Evolutionary conservation across 495 filamentous ascomycete species (phyloP), one percentile per base, ranked within the genome.

Genomic region (Aspergillus asperescens): DNA sequence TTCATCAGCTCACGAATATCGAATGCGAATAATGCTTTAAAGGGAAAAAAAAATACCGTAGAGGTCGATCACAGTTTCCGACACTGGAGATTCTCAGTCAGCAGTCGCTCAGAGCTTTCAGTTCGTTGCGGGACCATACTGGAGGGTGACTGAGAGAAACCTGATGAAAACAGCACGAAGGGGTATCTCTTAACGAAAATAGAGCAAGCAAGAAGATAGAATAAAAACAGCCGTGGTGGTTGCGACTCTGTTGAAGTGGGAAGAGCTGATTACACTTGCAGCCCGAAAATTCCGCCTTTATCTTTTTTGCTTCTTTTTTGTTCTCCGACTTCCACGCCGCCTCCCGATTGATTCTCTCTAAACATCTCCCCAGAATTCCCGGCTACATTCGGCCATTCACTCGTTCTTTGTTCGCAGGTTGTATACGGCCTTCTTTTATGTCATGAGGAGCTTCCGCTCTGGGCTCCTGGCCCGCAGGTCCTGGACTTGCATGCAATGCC

Each of bases 401-500:
- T 35, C 8, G 13, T 27, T 15, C 24, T 16, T 32, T 28, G 18
- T 34, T 15, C 13, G 29, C 38, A 27, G n/a, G n/a, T n/a, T n/a
- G n/a, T n/a, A n/a, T n/a, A n/a, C n/a, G n/a, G n/a, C n/a, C n/a
- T n/a, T 22, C 12, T 15, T 32, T 31, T 28, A 39, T 34, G 52
- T 54, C 18, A 71, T 71, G 66, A 66, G 65, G 24, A 62, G 53
- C 28, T 48, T 60, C 20, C 49, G 44, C 15, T 20, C 51, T 16
- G 52, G 62, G 40, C 62, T 73, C 18, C 54, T 64, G n/a, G 59
- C 64, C 48, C 69, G 68, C 39, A 64, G 63, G 10, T 64, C 68
- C 16, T 77, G 73, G 73, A 66, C 64, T 22, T 78, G 68, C 49
- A 57, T 62, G 25, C 65, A 67, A 55, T 77, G 75, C 63, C 53